phyloP scores from a whole-genome alignment of 805 yeast genomes.

The Candida alai region DNA sequence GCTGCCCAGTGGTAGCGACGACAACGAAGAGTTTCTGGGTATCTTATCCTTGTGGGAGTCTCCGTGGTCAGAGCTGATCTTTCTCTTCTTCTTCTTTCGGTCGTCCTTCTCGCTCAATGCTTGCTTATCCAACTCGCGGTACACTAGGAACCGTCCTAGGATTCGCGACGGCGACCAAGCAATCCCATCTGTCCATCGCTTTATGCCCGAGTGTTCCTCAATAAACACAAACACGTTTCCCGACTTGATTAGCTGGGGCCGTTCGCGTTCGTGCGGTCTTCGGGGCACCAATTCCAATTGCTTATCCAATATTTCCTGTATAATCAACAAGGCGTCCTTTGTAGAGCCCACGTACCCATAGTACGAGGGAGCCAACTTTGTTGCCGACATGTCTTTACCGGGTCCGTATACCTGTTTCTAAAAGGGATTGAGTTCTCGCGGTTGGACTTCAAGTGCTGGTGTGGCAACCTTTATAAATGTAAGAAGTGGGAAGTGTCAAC shows the following conservation, averaged over 20 bases:
- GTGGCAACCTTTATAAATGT: no score
- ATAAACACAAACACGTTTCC: conserved; percentile 84
- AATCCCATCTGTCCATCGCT: conserved; percentile 96
- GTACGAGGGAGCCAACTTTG: conserved; percentile 50
- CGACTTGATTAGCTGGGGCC: conserved; percentile 58
- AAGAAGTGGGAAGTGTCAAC: no score
- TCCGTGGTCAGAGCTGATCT: conserved; percentile 10
- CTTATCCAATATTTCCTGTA: conserved; percentile 73
- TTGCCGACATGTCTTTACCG: conserved; percentile 8
- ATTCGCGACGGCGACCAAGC: conserved; percentile 92
- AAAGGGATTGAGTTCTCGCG: no score
- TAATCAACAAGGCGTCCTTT: conserved; percentile 73
- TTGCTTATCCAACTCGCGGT: conserved; percentile 56
- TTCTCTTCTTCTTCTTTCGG: conserved; percentile 36
- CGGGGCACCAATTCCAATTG: conserved; percentile 61
- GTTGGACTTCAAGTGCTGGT: no score
- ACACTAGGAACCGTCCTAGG: conserved; percentile 78
- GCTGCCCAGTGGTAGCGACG: background rate
- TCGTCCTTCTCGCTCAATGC: conserved; percentile 42
- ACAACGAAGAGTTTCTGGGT: conserved; percentile 3
- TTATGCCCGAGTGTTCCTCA: conserved; percentile 78
- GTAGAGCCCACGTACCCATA: conserved; percentile 77
- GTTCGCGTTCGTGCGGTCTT: conserved; percentile 79
- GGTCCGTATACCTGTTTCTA: no score
- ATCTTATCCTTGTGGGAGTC: conserved; percentile 3